Evolutionary conservation across 306 rosid species (phyloP), one percentile per base, ranked within the genome.

Genomic region (Prunus salicina): DNA sequence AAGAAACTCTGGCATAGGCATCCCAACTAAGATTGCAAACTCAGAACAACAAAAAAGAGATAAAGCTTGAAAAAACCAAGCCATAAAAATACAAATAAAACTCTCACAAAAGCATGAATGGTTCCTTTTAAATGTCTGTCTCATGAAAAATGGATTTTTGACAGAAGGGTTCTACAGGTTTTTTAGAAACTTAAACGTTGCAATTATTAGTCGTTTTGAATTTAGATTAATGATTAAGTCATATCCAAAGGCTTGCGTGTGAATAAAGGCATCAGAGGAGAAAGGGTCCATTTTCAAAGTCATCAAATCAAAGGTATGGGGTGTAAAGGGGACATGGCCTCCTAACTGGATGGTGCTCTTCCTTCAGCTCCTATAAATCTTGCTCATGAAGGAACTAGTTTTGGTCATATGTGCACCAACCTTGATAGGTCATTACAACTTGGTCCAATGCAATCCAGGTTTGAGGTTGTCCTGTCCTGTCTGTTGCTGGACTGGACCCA

Each of bases 301-400:
- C 8, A 38, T 38, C 43, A 38, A 38, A 38, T 38, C 9, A 38
- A 38, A 6, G 43, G 16, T 61, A 28, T 16, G 13, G 49, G 77
- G 77, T 69, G 16, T 50, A 13, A 12, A 47, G 76, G 64, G 63
- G 25, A 53, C 57, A 52, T 24, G 55, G 4, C 30, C 77, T 74
- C 70, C 71, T 79, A 67, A 80, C 79, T 25, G 34, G 71, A 73
- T 73, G 76, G 79, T 80, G 71, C 65, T 74, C 60, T 74, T 73
- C 77, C 71, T 67, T 63, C 70, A 56, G 38, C 52, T 56, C 50
- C 8, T 52, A 45, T 34, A 53, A 65, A 73, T 51, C 68, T 72
- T 65, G 43, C 10, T 55, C 12, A 43, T 19, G 18, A 79, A 64
- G 73, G 55, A 27, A 72, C 34, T 38, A 9, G 24, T n/a, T 3